Evolutionary conservation across 768 basidiomycete genomes (phyloP), one percentile per base, ranked within the genome.

Genomic region (Candolleomyces eurysporus): DNA sequence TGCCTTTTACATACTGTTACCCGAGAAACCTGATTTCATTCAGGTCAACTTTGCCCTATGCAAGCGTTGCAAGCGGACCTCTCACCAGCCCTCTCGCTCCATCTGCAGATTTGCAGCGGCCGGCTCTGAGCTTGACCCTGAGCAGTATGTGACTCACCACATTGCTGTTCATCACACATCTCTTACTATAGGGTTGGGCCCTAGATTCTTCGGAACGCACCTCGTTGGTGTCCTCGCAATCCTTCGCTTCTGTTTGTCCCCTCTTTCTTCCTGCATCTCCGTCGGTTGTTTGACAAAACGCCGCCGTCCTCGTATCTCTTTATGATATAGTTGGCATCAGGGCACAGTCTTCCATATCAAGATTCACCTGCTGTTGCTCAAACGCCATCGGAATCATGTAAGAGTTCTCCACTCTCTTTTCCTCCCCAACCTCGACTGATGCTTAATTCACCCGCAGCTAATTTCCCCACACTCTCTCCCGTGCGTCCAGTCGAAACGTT

Each of bases 351-450:
- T 36, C 54, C 54, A 51, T 51, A 51, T 31, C 49, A 51, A 51
- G 49, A 51, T 40, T 56, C 40, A 5, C 36, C 54, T 36, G 36
- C 36, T 56, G 19, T 19, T n/a, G 36, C 40, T 17, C 54, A 56
- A 17, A 56, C 54, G 22, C 54, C 54, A 17, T 56, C 54, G 19
- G 54, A 43, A 40, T 21, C 42, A 56, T 56, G 54, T 56, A 40
- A 19, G 39, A 56, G 36, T 10, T 5, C 45, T 21, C 45, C 17
- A 46, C 19, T 17, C 45, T 46, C 45, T 46, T 21, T 46, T 9
- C 19, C 17, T 7, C 16, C 45, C 45, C 45, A 46, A 46, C 45
- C 45, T 36, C 36, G 36, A 36, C 36, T 36, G 36, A 36, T 53
- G 52, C 5, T 32, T 36, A 48, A 22, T 17, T 14, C n/a, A 17